Conservation (phyloP, 2,329 filamentous ascomycete genomes). For the Verticillium klebahnii region DNA sequence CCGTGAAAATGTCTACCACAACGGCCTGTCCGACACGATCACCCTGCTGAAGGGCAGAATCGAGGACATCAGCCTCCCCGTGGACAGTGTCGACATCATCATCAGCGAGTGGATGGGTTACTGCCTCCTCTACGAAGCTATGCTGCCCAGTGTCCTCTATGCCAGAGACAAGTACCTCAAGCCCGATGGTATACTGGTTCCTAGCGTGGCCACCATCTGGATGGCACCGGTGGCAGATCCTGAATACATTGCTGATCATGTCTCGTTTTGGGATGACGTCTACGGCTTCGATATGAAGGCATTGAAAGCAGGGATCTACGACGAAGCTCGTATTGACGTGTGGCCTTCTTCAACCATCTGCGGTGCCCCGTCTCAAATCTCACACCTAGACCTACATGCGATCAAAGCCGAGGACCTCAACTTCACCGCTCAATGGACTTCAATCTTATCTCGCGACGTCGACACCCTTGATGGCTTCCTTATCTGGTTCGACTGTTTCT, state of each 20-base stretch:
- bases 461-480: constrained; percentile 79
- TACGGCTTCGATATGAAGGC: constrained; percentile 93
- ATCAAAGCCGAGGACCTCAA: constrained; percentile 67
- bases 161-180: constrained; percentile 83
- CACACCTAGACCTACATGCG: constrained; percentile 71
- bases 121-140: constrained; percentile 86
- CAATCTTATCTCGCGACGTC: constrained; percentile 55
- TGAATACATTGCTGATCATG: constrained; percentile 72
- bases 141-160: constrained; percentile 88
- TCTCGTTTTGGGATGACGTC: constrained; percentile 84
- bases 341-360: constrained; percentile 59
- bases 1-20: constrained; percentile 77
- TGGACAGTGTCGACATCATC: constrained; percentile 84
- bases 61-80: constrained; percentile 77
- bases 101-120: constrained; percentile 99
- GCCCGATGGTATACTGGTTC: constrained; percentile 76
- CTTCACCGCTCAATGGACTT: constrained; percentile 66
- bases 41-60: constrained; percentile 80
- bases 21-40: constrained; percentile 69
- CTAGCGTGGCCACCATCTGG: constrained; percentile 78
- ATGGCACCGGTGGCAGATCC: constrained; percentile 75
- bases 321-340: constrained; percentile 75
- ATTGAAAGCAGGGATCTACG: constrained; percentile 78
- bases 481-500: constrained; percentile 94
- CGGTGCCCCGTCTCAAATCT: constrained; percentile 60